Evolutionary conservation across 2,329 filamentous ascomycete genomes (phyloP).

Genomic region (Fusarium xylarioides): DNA sequence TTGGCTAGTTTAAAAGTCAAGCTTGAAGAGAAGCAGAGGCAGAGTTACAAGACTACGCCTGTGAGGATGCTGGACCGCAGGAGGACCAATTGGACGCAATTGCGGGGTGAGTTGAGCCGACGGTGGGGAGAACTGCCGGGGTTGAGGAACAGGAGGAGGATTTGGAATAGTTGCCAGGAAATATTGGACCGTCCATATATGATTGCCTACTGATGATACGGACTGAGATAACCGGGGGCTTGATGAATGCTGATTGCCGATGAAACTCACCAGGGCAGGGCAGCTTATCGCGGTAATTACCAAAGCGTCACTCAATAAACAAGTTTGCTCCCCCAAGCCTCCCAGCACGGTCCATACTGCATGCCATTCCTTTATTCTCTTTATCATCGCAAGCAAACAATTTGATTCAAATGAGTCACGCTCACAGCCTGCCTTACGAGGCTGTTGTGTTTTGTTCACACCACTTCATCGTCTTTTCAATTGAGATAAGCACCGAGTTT

Average conservation of each 20-base stretch:
- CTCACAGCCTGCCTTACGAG: not conserved
- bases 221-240: too few species aligned
- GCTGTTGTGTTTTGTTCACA: not conserved
- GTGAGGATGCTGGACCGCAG: not conserved
- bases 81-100: not conserved
- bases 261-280: not conserved
- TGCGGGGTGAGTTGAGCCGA: not conserved
- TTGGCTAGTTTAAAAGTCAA: not conserved
- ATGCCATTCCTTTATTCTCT: not conserved
- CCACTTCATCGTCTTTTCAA: not conserved
- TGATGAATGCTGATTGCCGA: not conserved
- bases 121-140: not conserved
- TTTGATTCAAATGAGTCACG: not conserved
- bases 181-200: not conserved
- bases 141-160: constrained; percentile 6
- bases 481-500: not conserved
- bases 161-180: constrained; percentile 12
- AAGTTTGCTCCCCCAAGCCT: not conserved
- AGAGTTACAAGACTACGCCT: not conserved
- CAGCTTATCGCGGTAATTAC: not conserved
- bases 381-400: not conserved
- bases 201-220: not conserved
- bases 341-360: not conserved
- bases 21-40: not conserved
- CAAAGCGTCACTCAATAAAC: not conserved